Percentiles rank a stretch among this genome's conserved stretches.
phyloP scores from a whole-genome alignment of 306 rosid genomes.

The Sesbania bispinosa region DNA sequence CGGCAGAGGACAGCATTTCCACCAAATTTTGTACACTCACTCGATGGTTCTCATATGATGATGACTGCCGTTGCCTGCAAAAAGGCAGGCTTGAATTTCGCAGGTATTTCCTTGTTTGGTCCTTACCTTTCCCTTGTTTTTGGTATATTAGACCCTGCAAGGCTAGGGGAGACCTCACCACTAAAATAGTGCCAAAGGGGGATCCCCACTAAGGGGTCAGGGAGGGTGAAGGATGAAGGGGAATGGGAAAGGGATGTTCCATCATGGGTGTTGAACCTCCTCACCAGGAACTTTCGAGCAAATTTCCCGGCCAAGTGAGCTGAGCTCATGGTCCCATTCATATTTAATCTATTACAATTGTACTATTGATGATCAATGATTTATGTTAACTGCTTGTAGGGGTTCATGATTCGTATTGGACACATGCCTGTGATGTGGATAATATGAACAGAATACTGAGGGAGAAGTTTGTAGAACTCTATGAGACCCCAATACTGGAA shows the following conservation, averaged over 20 bases:
- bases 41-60: constrained; percentile 99
- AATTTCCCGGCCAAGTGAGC: not conserved
- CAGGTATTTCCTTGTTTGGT: constrained; percentile 53
- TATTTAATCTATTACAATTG: not conserved
- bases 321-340: not conserved
- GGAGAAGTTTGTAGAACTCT: constrained; percentile 83
- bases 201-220: not conserved
- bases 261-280: not conserved
- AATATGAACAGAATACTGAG: constrained; percentile 72
- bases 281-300: not conserved
- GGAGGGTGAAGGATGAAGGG: not conserved
- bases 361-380: not conserved
- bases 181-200: not conserved
- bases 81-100: constrained; percentile 73
- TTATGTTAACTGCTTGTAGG: constrained; percentile 49
- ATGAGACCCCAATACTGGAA: constrained; percentile 79
- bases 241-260: not conserved
- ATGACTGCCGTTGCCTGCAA: constrained; percentile 98
- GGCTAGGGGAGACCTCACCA: not conserved
- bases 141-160: not conserved
- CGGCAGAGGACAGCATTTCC: constrained; percentile 94
- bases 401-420: constrained; percentile 99
- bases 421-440: constrained; percentile 93
- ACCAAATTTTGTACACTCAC: constrained; percentile 96
- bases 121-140: not conserved